Conservation (phyloP, 352 stramenopile genomes). For the Elongisporangium senticosum region DNA sequence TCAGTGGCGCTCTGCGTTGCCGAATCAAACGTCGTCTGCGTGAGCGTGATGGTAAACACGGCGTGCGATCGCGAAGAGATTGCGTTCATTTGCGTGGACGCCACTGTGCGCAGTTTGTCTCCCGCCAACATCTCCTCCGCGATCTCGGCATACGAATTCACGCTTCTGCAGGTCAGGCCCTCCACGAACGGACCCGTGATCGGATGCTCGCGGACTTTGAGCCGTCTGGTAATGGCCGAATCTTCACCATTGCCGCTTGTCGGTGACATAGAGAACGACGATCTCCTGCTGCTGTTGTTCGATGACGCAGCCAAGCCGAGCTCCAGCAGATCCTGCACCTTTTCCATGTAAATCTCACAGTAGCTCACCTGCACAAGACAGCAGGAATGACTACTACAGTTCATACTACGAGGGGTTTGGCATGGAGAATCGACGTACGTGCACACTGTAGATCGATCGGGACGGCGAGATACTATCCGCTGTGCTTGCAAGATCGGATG, state of each 20-base stretch:
- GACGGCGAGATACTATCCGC: slow-evolving; percentile 8
- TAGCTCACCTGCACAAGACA: slow-evolving; percentile 53
- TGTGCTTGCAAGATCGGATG: background rate
- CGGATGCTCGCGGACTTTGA: slow-evolving; percentile 81
- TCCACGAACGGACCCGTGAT: slow-evolving; percentile 83
- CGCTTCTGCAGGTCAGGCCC: slow-evolving; percentile 55
- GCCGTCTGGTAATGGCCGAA: slow-evolving; percentile 8
- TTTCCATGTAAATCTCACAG: slow-evolving; percentile 87
- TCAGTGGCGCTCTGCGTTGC: slow-evolving; percentile 51
- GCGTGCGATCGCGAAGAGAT: slow-evolving; percentile 94
- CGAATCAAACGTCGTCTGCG: slow-evolving; percentile 63
- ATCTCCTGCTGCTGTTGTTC: slow-evolving; percentile 11
- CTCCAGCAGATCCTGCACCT: slow-evolving; percentile 76
- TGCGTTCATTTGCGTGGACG: slow-evolving; percentile 95
- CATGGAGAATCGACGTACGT: no score
- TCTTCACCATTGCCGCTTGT: slow-evolving; percentile 2
- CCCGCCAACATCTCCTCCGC: slow-evolving; percentile 76
- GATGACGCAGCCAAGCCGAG: background rate
- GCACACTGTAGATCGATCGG: slow-evolving; percentile 40
- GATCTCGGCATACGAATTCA: slow-evolving; percentile 80
- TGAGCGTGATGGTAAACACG: slow-evolving; percentile 95
- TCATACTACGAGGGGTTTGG: no score
- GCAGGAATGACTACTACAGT: no score
- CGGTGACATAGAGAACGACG: slow-evolving; percentile 22
- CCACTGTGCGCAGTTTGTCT: slow-evolving; percentile 94